Base-by-base conservation (phyloP, 2,329 filamentous ascomycete species). In the Diplodia mutila region DNA sequence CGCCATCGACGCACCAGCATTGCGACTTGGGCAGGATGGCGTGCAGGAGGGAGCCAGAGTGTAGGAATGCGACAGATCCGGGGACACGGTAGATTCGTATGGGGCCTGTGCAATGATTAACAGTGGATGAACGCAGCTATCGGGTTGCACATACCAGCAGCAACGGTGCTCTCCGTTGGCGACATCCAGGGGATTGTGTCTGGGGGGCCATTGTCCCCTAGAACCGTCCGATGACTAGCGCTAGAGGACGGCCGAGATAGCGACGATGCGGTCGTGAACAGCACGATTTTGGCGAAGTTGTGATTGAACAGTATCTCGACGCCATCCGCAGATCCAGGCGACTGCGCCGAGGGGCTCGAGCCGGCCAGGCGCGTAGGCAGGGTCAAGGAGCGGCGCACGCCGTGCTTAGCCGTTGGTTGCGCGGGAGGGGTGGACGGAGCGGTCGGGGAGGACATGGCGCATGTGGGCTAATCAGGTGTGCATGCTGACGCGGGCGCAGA, bases 1-100 rank as follows among this genome's bases (percentile, higher is more conserved):
- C 86, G 67, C 92, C 91, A 77, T 96, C 92, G 37, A 97, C 91
- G 77, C 91, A 96, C 94, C 94, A 97, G 76, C 91, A 96, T 79
- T 97, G 93, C 68, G 93, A 96, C 77, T 92, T 92, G 27, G 92
- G 92, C 64, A 97, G 81, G 70, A 97, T 95, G 12, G 94, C 91
- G 73, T 95, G 92, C 21, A 97, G 85, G 18, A 94, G 90, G 66
- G 88, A 89, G 69, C 92, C 92, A 70, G 93, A 97, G 78, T 91
- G 94, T 11, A 97, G 84, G 74, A 97, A 97, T 14, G 92, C 91
- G 18, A 95, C 92, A 11, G 92, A 92, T 23, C 92, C 91, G 8
- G 91, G 91, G 39, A 95, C 91, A 73, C 91, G 90, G 77, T 97
- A 97, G 70, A 97, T 92, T 70, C 90, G 87, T 69, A 97, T 85